phyloP scores from a whole-genome alignment of 2,329 filamentous ascomycete genomes.

The Coleophoma eucalyptorum region DNA sequence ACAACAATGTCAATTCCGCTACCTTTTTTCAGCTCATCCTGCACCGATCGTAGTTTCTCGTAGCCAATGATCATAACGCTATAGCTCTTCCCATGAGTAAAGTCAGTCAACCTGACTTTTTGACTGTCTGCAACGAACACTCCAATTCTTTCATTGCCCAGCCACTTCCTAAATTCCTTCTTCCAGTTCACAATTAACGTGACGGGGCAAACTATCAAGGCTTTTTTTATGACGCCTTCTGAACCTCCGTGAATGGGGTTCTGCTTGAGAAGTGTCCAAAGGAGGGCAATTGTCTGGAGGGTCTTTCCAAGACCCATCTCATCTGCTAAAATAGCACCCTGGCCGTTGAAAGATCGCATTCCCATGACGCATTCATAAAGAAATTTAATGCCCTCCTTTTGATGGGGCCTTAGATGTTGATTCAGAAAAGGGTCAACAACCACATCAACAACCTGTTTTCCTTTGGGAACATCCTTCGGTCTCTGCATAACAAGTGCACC shows the following conservation, averaged over 20 bases:
- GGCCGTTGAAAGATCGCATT: conserved; percentile 59
- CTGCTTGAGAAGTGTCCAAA: conserved; percentile 72
- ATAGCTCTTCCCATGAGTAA: conserved; percentile 65
- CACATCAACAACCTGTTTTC: conserved; percentile 67
- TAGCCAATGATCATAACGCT: conserved; percentile 73
- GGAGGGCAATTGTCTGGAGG: conserved; percentile 64
- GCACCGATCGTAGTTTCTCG: conserved; percentile 62
- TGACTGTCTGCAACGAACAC: conserved; percentile 63
- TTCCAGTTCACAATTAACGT: conserved; percentile 71
- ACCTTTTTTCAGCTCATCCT: conserved; percentile 61
- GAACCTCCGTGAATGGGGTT: conserved; percentile 56
- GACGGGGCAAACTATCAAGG: conserved; percentile 69
- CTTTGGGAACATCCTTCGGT: conserved; percentile 49
- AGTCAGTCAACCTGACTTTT: conserved; percentile 59
- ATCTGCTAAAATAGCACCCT: conserved; percentile 69
- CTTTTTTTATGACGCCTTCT: conserved; percentile 62
- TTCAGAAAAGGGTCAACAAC: conserved; percentile 65
- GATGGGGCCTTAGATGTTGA: conserved; percentile 62
- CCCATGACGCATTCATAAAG: conserved; percentile 77
- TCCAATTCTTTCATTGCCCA: conserved; percentile 66
- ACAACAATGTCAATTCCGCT: conserved; percentile 78
- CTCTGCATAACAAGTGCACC: conserved; percentile 66
- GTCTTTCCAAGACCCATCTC: conserved; percentile 77
- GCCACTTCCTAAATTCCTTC: conserved; percentile 70
- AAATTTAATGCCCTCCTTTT: conserved; percentile 66